Conservation (phyloP, 805 yeast genomes). For the Blastobotrys muscicola region DNA sequence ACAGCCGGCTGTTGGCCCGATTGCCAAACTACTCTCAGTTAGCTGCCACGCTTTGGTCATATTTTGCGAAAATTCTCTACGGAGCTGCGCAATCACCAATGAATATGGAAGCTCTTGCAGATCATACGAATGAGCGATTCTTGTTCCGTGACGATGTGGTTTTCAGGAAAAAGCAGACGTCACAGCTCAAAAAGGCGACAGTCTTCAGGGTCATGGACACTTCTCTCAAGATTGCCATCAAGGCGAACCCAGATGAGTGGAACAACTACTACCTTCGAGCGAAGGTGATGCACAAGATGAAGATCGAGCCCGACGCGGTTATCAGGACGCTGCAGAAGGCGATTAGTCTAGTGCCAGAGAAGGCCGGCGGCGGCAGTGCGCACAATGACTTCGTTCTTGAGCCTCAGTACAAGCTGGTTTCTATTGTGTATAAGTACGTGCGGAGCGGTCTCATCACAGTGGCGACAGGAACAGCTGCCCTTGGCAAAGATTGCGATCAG, state of each 20-base stretch:
- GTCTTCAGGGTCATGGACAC: conserved; percentile 33
- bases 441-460: conserved; percentile 26
- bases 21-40: conserved; percentile 27
- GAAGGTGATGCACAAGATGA: conserved; percentile 47
- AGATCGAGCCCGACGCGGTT: conserved; percentile 27
- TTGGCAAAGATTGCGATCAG: conserved; percentile 10
- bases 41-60: conserved; percentile 39
- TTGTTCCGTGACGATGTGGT: conserved; percentile 24
- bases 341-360: conserved; percentile 13
- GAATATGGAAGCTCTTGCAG: conserved; percentile 39
- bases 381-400: conserved; percentile 43
- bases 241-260: conserved; percentile 47
- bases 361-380: conserved; percentile 1
- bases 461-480: conserved; percentile 24
- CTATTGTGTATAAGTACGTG: conserved; percentile 49
- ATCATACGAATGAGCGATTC: conserved; percentile 39
- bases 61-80: conserved; percentile 47
- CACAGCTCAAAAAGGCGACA: conserved; percentile 4
- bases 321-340: conserved; percentile 34
- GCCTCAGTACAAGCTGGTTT: conserved; percentile 62
- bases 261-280: conserved; percentile 45
- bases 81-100: conserved; percentile 27
- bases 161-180: conserved; percentile 12
- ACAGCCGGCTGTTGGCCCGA: not conserved
- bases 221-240: conserved; percentile 40